Evolutionary conservation across 371 early-diverging fungal species (phyloP), one percentile per base, ranked within the genome.

Genomic region (Umbelopsis sp.): DNA sequence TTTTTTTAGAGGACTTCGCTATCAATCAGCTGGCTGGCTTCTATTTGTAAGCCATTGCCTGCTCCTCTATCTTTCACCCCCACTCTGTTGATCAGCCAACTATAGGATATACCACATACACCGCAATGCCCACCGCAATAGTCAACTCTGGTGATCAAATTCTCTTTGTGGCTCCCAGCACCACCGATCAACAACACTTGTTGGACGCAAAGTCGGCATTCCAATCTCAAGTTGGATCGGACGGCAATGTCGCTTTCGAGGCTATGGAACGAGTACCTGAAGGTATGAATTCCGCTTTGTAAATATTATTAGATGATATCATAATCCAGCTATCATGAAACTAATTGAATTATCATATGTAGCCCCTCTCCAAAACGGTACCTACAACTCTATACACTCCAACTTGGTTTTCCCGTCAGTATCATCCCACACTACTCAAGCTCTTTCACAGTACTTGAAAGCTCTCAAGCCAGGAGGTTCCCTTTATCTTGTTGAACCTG

Each of bases 201-300:
- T 7, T 74, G 32, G 64, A 76, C 57, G 70, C 71, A 14, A 74
- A 76, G 57, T 53, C 70, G 16, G 62, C 72, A 22, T 72, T 72
- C 37, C 70, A 76, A 68, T 67, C 71, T 20, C 74, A 75, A 50
- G 76, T 75, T 14, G 63, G 93, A 88, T 38, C 85, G 84, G 37
- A 81, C 87, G 65, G 85, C 86, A 37, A 78, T 91, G 64, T 78
- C 37, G 76, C 80, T 8, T 83, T 83, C 70, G 83, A 83, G 72
- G 78, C 74, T 1, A 41, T 83, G 29, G 83, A 83, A 46, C 73
- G 83, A 63, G 79, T 83, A 32, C 72, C 79, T 20, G 83, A 83
- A 67, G 82, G 82, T 81, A 73, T 11, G 22, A 7, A 51, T 22
- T 4, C 0, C 9, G 41, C 24, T 29, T 24, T 11, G 24, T 51